Evolutionary conservation across 2,329 filamentous ascomycete species (phyloP), one percentile per base, ranked within the genome.

Genomic region (Falciphora oryzae): DNA sequence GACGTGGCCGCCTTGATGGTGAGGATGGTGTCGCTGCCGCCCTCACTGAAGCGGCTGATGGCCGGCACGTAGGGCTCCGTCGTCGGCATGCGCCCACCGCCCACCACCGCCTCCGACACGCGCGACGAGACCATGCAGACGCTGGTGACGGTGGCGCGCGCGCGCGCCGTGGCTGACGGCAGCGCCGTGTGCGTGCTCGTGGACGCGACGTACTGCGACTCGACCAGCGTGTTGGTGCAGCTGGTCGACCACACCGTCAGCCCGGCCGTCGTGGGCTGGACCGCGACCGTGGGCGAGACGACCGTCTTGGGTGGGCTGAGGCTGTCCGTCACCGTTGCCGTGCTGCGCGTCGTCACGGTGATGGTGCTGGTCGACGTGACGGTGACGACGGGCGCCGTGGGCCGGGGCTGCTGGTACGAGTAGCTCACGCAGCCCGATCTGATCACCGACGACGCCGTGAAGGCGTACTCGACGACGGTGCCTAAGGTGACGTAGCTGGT

Each of bases 161-260:
- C 18, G n/a, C 25, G 25, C 18, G 62, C 29, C 22, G 62, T 63
- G 3, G 53, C 62, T 31, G n/a, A 63, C 4, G 62, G 62, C 53
- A 53, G 35, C 8, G 27, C 31, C 10, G 56, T 57, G 4, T 28
- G 7, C 27, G 62, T 63, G 62, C 53, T 28, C 7, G 62, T 63
- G 13, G 53, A 63, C 28, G 50, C 57, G 53, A 63, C 56, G 53
- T 63, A 63, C 44, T 11, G 22, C 44, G 50, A 57, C 62, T 63
- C 38, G 28, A 63, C 62, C 22, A 57, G 62, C 31, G 62, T 63
- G 62, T 58, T 57, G 53, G 56, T 57, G 62, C 62, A 63, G 50
- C 32, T 25, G 16, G 62, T 63, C 44, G 31, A 57, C 62, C 50
- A 57, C 29, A 14, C 28, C 3, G 62, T 63, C 14, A 28, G 27